Evolutionary conservation across 805 yeast species (phyloP).

Genomic region (Pichia heedii): DNA sequence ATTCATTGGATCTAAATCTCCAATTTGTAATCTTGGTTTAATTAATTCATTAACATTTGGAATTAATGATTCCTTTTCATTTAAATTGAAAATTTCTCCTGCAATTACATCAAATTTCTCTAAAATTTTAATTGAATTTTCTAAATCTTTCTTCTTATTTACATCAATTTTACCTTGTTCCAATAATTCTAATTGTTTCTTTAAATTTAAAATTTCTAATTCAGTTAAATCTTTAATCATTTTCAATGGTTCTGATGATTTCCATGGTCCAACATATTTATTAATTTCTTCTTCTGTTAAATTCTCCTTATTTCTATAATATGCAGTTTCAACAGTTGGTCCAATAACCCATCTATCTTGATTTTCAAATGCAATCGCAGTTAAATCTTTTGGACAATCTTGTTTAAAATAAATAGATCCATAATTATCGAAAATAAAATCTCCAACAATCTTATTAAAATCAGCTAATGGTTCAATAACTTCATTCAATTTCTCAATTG

Average conservation of each 20-base stretch:
- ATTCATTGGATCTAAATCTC: constrained; percentile 90
- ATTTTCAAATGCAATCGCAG: constrained; percentile 42
- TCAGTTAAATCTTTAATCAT: constrained; percentile 56
- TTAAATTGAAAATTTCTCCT: constrained; percentile 48
- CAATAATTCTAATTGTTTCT: constrained; percentile 42
- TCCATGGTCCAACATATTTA: constrained; percentile 73
- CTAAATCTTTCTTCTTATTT: constrained; percentile 35
- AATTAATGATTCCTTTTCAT: constrained; percentile 35
- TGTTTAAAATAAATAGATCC: constrained; percentile 79
- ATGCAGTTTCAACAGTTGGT: constrained; percentile 73
- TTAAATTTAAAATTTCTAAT: constrained; percentile 56
- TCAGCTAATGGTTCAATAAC: constrained; percentile 71
- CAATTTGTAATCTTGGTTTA: constrained; percentile 64
- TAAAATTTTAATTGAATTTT: constrained; percentile 49
- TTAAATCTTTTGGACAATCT: constrained; percentile 39
- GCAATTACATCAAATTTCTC: constrained; percentile 50
- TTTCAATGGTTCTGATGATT: constrained; percentile 45
- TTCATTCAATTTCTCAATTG: constrained; percentile 40
- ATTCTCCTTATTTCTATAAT: constrained; percentile 57
- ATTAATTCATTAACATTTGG: constrained; percentile 56
- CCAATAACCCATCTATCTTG: constrained; percentile 88
- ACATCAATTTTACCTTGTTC: constrained; percentile 39
- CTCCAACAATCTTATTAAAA: constrained; percentile 19
- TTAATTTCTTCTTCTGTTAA: constrained; percentile 42
- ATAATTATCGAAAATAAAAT: constrained; percentile 55